A percentile compares a stretch with the other conserved stretches of the same genome.
Evolutionary conservation across 2,329 filamentous ascomycete genomes (phyloP).

Genomic region (Ceratocystis papillata): DNA sequence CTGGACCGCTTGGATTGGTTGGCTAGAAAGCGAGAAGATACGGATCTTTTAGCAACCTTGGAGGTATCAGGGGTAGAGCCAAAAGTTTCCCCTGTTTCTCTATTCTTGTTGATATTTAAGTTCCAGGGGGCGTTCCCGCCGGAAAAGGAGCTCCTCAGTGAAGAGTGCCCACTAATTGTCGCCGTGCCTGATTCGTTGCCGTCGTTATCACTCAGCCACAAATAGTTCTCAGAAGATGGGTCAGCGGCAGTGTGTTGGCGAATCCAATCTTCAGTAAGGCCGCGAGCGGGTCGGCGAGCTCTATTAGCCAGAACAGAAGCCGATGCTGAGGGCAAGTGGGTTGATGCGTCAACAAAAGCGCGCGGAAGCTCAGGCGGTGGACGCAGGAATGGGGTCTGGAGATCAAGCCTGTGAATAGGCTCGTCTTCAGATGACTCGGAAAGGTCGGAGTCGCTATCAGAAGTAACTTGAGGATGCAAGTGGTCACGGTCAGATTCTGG

Average conservation of each 20-base stretch:
- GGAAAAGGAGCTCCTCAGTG: conserved; percentile 55
- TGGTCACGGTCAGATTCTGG: conserved; percentile 49
- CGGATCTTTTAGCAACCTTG: conserved; percentile 31
- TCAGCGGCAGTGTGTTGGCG: conserved; percentile 69
- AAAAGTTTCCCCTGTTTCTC: conserved; percentile 27
- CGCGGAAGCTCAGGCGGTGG: conserved; percentile 40
- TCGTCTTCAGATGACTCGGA: conserved; percentile 43
- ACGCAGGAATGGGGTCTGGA: conserved; percentile 52
- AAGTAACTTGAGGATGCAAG: conserved; percentile 37
- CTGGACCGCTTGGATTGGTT: conserved; percentile 41
- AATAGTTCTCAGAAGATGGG: conserved; percentile 56
- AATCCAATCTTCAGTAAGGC: conserved; percentile 76
- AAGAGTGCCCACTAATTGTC: conserved; percentile 65
- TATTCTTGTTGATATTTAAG: conserved; percentile 27
- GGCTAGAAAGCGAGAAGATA: conserved; percentile 20
- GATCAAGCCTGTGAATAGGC: conserved; percentile 50
- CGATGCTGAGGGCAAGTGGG: conserved; percentile 31
- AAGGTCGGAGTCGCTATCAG: conserved; percentile 39
- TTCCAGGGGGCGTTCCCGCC: conserved; percentile 43
- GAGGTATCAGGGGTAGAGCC: conserved; percentile 35
- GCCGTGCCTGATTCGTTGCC: conserved; percentile 29
- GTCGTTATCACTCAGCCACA: conserved; percentile 70
- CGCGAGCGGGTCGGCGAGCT: conserved; percentile 47
- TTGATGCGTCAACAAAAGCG: conserved; percentile 23
- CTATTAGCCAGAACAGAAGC: conserved; percentile 54